Evolutionary conservation across 169 alveolate genomes (phyloP).

Genomic region (Plasmodium coatneyi): DNA sequence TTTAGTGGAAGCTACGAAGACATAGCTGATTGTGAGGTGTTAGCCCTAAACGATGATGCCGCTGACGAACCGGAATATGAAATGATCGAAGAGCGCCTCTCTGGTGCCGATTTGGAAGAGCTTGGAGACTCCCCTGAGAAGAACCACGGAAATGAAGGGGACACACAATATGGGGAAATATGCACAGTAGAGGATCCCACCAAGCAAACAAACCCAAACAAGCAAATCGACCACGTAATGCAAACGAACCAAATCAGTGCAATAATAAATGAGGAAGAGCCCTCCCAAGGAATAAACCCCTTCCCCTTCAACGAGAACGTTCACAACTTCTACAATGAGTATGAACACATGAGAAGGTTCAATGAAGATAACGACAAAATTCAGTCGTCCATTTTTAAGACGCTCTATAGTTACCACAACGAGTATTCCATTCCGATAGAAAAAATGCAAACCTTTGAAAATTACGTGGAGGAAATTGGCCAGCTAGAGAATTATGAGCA

Average conservation of each 20-base stretch:
- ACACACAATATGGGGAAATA: not conserved
- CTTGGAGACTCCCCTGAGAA: not conserved
- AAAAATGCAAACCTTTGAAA: slow-evolving; percentile 39
- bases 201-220: not conserved
- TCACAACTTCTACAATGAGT: not conserved
- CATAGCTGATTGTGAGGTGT: not conserved
- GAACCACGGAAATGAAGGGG: not conserved
- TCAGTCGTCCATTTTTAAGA: slow-evolving; percentile 2
- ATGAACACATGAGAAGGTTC: slow-evolving; percentile 37
- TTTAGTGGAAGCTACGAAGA: slow-evolving; percentile 69
- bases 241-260: not conserved
- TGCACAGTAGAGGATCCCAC: not conserved
- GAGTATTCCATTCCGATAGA: slow-evolving; percentile 51
- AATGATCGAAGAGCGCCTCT: not conserved
- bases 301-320: not conserved
- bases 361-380: slow-evolving; percentile 12
- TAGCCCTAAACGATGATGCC: not conserved
- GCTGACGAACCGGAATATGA: not conserved
- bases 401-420: slow-evolving; percentile 8
- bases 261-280: not conserved
- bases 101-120: not conserved
- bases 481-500: slow-evolving; percentile 22
- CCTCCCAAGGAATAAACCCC: not conserved
- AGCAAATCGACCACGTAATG: not conserved
- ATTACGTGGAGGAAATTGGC: slow-evolving; percentile 33